Conservation (phyloP, 2,329 filamentous ascomycete genomes). For the Podosphaera xanthii region DNA sequence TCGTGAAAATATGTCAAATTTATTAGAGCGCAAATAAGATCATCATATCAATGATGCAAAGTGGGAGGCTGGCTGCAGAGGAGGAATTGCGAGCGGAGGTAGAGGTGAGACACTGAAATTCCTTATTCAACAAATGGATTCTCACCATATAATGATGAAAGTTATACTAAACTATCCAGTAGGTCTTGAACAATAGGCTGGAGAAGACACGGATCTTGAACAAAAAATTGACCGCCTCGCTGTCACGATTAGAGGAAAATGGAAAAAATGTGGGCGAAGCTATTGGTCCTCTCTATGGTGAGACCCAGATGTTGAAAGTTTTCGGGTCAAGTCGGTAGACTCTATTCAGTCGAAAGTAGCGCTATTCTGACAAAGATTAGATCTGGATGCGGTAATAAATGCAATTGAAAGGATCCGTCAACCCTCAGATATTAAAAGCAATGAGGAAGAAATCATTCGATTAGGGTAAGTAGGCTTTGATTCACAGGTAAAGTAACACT, state of each 20-base stretch:
- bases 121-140: background rate
- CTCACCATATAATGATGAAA: background rate
- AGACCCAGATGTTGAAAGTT: conserved; percentile 75
- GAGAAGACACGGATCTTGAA: conserved; percentile 85
- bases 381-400: conserved; percentile 66
- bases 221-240: conserved; percentile 81
- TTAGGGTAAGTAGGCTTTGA: conserved; percentile 30
- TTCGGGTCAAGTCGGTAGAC: conserved; percentile 46
- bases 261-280: conserved; percentile 82
- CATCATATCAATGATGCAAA: background rate
- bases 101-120: conserved; percentile 18
- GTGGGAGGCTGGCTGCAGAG: conserved; percentile 20
- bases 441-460: conserved; percentile 79
- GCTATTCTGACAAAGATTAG: conserved; percentile 19
- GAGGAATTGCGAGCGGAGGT: conserved; percentile 48
- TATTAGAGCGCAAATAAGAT: background rate
- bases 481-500: conserved; percentile 4
- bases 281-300: conserved; percentile 75
- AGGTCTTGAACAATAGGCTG: conserved; percentile 45
- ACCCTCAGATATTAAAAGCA: conserved; percentile 76
- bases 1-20: background rate
- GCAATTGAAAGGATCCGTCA: conserved; percentile 77
- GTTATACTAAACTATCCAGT: conserved; percentile 1
- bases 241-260: conserved; percentile 63
- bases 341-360: background rate